These are phyloP conservation scores for Sclerospora graminicola DNA, from an alignment of 352 stramenopile species.

Conservation along the genomic window DNA sequence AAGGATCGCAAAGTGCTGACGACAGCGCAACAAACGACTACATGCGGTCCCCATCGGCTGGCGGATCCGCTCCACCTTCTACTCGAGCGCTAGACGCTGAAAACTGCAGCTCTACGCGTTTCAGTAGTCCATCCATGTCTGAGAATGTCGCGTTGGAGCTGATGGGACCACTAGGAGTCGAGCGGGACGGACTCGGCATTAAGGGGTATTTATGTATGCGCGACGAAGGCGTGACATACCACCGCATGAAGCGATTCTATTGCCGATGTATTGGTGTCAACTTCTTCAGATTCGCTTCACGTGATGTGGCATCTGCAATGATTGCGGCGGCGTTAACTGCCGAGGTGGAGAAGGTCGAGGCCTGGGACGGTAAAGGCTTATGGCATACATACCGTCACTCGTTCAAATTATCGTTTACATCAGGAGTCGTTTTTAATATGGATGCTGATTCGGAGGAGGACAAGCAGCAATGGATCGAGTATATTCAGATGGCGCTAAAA, in stretches of 20 bases:
- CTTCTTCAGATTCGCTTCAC: conserved; percentile 63
- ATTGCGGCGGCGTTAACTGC: conserved; percentile 55
- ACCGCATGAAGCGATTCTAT: conserved; percentile 82
- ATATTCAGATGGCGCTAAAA: conserved; percentile 54
- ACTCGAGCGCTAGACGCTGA: conserved; percentile 10
- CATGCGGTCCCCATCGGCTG: conserved; percentile 8
- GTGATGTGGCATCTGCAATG: conserved; percentile 44
- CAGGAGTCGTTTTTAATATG: conserved; percentile 65
- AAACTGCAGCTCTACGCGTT: conserved; percentile 5
- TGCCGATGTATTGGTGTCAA: conserved; percentile 72
- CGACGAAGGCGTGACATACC: conserved; percentile 73
- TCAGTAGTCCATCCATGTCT: conserved; percentile 15
- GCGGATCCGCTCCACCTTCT: conserved; percentile 8
- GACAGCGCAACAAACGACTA: conserved; percentile 3
- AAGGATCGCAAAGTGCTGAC: conserved; percentile 15
- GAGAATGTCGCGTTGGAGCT: conserved; percentile 17
- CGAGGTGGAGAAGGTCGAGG: conserved; percentile 67
- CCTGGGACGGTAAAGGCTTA: conserved; percentile 76
- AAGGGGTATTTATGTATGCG: conserved; percentile 75
- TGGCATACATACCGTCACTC: conserved; percentile 77
- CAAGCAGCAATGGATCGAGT: conserved; percentile 67
- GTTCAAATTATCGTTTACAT: conserved; percentile 77
- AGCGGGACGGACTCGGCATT: conserved; percentile 55
- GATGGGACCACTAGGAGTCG: conserved; percentile 25
- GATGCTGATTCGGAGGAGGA: conserved; percentile 74